Base-by-base conservation (phyloP, 208 protist genomes). In the Acanthamoeba sp. region DNA sequence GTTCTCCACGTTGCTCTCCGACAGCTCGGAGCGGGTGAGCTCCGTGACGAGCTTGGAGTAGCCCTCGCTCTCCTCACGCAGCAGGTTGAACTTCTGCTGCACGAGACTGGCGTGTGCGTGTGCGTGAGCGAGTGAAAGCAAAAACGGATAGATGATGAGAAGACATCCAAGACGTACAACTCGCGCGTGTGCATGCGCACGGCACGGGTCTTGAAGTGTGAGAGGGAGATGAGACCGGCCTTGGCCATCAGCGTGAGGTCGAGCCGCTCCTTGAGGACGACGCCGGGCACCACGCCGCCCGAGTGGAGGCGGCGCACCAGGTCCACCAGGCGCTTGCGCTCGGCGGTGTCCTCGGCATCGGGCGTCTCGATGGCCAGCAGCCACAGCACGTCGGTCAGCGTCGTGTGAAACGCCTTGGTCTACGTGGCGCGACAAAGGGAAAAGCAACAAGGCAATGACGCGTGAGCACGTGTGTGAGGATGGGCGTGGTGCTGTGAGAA, bases 1-100 rank as follows among this genome's bases (percentile, higher is more conserved):
- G 32, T 34, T 29, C 42, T 85, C 76, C n/a, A 85, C 76, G n/a
- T 85, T 85, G 76, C 14, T 34, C 45, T 85, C 76, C 45, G 76
- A 85, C 38, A 85, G 24, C 76, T 42, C n/a, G 12, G 52, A 12
- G 27, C 80, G 89, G 73, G 93, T 91, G 22, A 98, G 76, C 16
- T 97, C 95, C 80, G 93, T 95, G 50, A 98, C 40, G 18, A 98
- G 59, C 92, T 98, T 98, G n/a, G 97, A 95, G 82, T 96, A 98
- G 24, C 97, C 97, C 92, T 98, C 97, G 2, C 40, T 95, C 80
- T 98, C 97, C 73, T 98, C 97, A 45, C 95, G 95, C 36, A 98
- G 92, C 71, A 98, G 94, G 88, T 98, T 98, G 88, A 95, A 98
- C 94, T 97, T 98, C 22, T 84, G 64, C 27, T 93, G 89, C 32